Base-by-base conservation (phyloP, 164 flowering plant species). In the Stephania japonica region DNA sequence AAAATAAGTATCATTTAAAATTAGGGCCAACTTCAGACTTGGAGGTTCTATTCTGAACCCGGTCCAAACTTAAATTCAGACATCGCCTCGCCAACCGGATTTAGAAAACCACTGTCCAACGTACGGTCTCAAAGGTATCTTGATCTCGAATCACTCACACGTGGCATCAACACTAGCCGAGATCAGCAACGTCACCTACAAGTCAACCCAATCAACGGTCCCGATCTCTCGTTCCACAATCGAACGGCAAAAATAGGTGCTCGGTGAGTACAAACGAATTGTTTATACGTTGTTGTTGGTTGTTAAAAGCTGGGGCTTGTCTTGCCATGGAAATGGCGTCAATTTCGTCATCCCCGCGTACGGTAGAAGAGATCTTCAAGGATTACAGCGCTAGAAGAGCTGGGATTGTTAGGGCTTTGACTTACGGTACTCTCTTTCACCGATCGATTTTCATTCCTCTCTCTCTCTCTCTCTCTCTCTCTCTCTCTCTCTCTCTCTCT, bases 321-420 rank as follows among this genome's bases (percentile, higher is more conserved):
- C 75, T 70, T 1, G 67, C 76, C 76, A 81, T 86, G 85, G 91
- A 85, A 79, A 89, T 88, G 85, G 87, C 91, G 32, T 65, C 86
- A 6, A 72, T 81, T 32, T 76, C 85, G 63, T 85, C 90, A 4
- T 84, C 77, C 75, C 94, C 94, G 7, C 86, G 92, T 50, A 88
- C 93, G 19, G 97, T 91, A 0, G 98, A 93, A 76, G 97, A 91
- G 82, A 89, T 91, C 83, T 91, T 86, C 87, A 91, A 90, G 76
- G 98, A 93, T 81, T 91, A 80, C 81, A 87, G 87, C 76, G 86
- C 78, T 74, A 83, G 94, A 13, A 80, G 98, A 24, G 70, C 89
- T 63, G 96, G 87, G 43, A 77, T 93, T 66, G 82, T 93, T 72
- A 91, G 93, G 44, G 94, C 98, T 72, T 77, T 93, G 64, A 88